Conservation (phyloP, 441 rosid species). For the Cnidoscolus chayamansa region DNA sequence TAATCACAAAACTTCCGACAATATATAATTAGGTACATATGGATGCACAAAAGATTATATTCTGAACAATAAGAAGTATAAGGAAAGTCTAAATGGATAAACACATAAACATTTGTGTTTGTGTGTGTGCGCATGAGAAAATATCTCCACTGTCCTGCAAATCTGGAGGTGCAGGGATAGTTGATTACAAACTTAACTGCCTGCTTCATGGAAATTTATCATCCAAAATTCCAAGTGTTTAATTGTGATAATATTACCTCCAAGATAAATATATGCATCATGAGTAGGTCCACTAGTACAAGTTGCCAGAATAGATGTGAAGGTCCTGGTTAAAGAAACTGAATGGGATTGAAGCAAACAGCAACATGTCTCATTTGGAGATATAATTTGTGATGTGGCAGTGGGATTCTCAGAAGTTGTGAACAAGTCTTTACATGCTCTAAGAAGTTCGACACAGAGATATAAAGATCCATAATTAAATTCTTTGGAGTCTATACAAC, state of each 20-base stretch:
- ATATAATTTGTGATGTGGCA: constrained; percentile 24
- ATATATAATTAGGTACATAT: background rate
- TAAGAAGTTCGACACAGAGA: constrained; percentile 65
- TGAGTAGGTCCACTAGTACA: constrained; percentile 31
- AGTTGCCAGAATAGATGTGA: constrained; percentile 40
- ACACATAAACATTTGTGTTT: background rate
- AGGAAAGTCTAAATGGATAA: background rate
- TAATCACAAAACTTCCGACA: background rate
- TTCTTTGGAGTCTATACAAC: constrained; percentile 30
- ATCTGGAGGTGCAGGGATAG: background rate
- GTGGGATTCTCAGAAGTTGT: constrained; percentile 29
- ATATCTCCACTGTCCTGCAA: background rate
- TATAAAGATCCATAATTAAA: constrained; percentile 61
- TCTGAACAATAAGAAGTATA: background rate
- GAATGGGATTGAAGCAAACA: constrained; percentile 48
- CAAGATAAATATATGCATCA: constrained; percentile 45
- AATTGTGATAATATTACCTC: constrained; percentile 50
- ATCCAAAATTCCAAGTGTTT: constrained; percentile 2
- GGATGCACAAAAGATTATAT: background rate
- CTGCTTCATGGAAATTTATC: background rate
- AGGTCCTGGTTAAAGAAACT: constrained; percentile 44
- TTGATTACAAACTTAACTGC: background rate
- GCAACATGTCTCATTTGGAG: constrained; percentile 44
- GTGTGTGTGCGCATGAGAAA: background rate
- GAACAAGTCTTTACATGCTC: constrained; percentile 62